Conservation (phyloP, 176 grass and related monocot species). For the Miscanthus lutarioriparius region DNA sequence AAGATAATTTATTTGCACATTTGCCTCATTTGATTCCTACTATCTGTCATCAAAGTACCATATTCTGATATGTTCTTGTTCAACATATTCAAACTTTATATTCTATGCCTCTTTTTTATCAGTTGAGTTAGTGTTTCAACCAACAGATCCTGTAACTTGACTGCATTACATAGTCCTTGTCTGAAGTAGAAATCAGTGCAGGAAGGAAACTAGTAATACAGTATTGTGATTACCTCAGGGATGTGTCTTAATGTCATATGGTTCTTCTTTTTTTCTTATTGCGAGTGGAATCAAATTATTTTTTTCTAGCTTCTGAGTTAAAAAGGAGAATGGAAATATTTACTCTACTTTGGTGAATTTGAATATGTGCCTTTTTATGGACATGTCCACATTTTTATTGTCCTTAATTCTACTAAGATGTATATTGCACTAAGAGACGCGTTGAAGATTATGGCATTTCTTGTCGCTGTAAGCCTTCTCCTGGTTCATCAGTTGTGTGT, state of each 20-base stretch:
- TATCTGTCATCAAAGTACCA: background rate
- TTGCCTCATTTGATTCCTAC: background rate
- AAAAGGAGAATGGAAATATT: background rate
- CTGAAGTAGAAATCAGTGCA: background rate
- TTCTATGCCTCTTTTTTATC: background rate
- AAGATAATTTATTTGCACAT: background rate
- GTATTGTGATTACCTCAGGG: background rate
- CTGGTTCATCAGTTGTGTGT: conserved; percentile 55
- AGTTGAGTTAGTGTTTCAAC: conserved; percentile 8
- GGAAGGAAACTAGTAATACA: background rate
- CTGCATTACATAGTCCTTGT: background rate
- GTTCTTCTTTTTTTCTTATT: background rate
- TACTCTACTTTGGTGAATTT: background rate
- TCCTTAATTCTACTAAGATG: conserved; percentile 64
- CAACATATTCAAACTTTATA: background rate
- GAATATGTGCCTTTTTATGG: conserved; percentile 3
- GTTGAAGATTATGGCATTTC: conserved; percentile 93
- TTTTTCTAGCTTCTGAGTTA: background rate
- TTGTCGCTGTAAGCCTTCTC: conserved; percentile 65
- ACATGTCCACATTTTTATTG: conserved; percentile 3
- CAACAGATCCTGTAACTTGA: background rate
- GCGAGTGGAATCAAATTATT: background rate
- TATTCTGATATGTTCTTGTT: background rate
- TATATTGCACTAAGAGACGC: conserved; percentile 70
- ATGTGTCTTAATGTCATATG: conserved; percentile 19